These are phyloP conservation scores for Dactylis glomerata DNA, from an alignment of 176 grass and related monocot species.

Conservation along the genomic window DNA sequence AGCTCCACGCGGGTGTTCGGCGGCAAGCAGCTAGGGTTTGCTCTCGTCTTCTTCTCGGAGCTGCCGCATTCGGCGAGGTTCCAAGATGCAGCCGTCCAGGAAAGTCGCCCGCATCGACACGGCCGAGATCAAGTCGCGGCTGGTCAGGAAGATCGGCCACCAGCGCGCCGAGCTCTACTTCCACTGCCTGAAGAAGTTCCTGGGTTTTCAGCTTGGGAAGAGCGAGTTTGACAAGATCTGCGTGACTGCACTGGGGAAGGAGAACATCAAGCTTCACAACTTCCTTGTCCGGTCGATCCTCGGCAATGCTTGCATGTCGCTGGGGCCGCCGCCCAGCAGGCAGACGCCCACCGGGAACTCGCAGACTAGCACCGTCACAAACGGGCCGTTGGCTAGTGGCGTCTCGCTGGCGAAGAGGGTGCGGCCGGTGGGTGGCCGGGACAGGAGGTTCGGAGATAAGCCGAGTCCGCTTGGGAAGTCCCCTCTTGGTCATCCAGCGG, in stretches of 20 bases:
- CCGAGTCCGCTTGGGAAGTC: conserved; percentile 56
- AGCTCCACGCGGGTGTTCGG: background rate
- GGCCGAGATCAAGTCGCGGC: conserved; percentile 50
- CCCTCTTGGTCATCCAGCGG: conserved; percentile 40
- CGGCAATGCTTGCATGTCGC: conserved; percentile 27
- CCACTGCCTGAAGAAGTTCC: conserved; percentile 44
- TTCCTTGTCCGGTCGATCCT: conserved; percentile 55
- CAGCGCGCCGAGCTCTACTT: conserved; percentile 55
- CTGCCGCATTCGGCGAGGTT: conserved; percentile 33
- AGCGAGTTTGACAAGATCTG: conserved; percentile 60
- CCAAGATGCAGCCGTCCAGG: conserved; percentile 40
- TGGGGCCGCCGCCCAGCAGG: conserved; percentile 35
- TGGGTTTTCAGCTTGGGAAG: conserved; percentile 49
- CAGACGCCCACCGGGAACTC: conserved; percentile 62
- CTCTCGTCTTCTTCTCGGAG: conserved; percentile 1
- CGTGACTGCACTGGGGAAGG: conserved; percentile 47
- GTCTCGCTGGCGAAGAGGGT: conserved; percentile 20
- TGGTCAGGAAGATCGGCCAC: conserved; percentile 49
- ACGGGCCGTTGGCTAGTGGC: conserved; percentile 31
- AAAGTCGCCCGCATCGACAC: conserved; percentile 51
- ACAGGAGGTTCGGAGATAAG: conserved; percentile 44
- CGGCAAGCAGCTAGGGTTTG: conserved; percentile 31
- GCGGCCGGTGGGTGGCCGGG: background rate
- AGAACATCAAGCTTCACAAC: conserved; percentile 69
- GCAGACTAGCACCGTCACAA: conserved; percentile 42